Conservation (phyloP, 176 grass and related monocot species). For the Juncus inflexus region DNA sequence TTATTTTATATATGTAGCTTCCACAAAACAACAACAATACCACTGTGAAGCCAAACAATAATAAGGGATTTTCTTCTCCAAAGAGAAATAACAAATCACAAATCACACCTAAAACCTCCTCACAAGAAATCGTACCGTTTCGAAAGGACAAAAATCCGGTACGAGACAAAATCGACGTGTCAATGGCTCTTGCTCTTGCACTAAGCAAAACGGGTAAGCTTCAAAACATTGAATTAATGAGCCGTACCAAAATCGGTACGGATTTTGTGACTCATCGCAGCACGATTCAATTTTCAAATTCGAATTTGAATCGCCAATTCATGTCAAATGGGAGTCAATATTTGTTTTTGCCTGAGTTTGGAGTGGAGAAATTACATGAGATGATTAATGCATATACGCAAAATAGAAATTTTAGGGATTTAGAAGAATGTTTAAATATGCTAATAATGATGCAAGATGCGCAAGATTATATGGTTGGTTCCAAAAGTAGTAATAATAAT, state of each 20-base stretch:
- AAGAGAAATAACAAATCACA: slow-evolving; percentile 29
- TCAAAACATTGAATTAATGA: slow-evolving; percentile 61
- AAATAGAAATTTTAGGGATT: slow-evolving; percentile 46
- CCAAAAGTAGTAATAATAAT: neutral
- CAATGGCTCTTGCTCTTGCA: slow-evolving; percentile 82
- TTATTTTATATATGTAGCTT: slow-evolving; percentile 2
- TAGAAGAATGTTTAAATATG: slow-evolving; percentile 81
- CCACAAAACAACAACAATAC: slow-evolving; percentile 28
- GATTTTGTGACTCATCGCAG: slow-evolving; percentile 40
- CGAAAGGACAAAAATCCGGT: slow-evolving; percentile 22
- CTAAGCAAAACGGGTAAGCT: slow-evolving; percentile 80
- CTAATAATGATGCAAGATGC: slow-evolving; percentile 81
- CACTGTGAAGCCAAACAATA: slow-evolving; percentile 4
- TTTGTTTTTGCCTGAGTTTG: slow-evolving; percentile 39
- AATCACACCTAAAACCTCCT: slow-evolving; percentile 8
- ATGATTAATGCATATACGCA: slow-evolving; percentile 52
- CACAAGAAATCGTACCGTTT: slow-evolving; percentile 63
- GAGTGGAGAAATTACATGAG: slow-evolving; percentile 68
- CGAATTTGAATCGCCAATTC: slow-evolving; percentile 9
- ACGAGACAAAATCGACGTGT: slow-evolving; percentile 41
- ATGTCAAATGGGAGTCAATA: slow-evolving; percentile 23
- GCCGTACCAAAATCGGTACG: slow-evolving; percentile 30
- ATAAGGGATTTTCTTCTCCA: slow-evolving; percentile 22
- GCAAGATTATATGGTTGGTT: slow-evolving; percentile 54
- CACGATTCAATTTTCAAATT: slow-evolving; percentile 35